Evolutionary conservation across 2,329 filamentous ascomycete species (phyloP).

Genomic region (Colletotrichum lini): DNA sequence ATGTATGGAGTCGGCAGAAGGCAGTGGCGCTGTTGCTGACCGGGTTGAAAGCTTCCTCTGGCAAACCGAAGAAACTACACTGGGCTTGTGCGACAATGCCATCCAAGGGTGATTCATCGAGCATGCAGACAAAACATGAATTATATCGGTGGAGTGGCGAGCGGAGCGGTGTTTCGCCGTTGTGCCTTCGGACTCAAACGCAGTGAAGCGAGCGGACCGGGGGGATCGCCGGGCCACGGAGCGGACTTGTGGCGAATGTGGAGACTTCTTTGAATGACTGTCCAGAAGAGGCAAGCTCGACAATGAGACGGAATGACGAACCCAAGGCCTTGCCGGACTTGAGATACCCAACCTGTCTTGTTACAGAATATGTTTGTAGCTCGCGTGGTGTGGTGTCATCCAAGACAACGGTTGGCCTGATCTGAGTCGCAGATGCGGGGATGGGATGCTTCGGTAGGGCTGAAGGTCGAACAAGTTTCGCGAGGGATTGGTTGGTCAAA

Average conservation of each 20-base stretch:
- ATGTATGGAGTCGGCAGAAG: slow-evolving; percentile 8
- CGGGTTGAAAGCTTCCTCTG: slow-evolving; percentile 1
- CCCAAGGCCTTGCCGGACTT: background rate
- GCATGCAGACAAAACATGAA: background rate
- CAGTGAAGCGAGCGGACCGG: background rate
- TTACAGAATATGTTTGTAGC: slow-evolving; percentile 6
- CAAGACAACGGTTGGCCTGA: slow-evolving; percentile 2
- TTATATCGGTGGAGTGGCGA: slow-evolving; percentile 6
- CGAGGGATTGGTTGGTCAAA: background rate
- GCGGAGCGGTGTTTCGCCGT: background rate
- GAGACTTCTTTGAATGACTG: too few species aligned
- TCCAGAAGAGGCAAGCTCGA: background rate
- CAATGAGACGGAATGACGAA: background rate
- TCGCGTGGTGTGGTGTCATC: slow-evolving; percentile 4
- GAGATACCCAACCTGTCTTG: background rate
- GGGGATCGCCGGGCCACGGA: background rate
- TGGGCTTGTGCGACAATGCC: background rate
- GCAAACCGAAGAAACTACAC: background rate
- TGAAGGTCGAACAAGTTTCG: slow-evolving; percentile 4
- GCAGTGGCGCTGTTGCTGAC: slow-evolving; percentile 34
- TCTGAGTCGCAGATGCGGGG: slow-evolving; percentile 19
- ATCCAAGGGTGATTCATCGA: background rate
- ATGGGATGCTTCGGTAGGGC: slow-evolving; percentile 25
- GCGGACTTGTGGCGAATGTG: background rate
- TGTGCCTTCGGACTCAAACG: background rate